Evolutionary conservation across 2,329 filamentous ascomycete species (phyloP), one percentile per base, ranked within the genome.

Genomic region (Calonectria henricotiae): DNA sequence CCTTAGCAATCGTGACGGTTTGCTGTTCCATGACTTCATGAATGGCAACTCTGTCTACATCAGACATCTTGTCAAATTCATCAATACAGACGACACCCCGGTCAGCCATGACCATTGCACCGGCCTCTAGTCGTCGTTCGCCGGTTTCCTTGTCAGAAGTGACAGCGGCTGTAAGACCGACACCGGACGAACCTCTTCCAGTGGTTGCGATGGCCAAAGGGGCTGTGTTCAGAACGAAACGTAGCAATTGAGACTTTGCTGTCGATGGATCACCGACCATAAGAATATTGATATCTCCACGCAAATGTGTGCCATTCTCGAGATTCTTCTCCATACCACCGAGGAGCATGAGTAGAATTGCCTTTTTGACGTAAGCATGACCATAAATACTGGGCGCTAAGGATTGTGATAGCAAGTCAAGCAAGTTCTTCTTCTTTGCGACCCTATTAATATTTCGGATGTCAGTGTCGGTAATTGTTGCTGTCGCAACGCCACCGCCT

Each of bases 1-100:
- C 96, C 85, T 99, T 99, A 63, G 96, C 96, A 79, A 99, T 99
- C 15, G 96, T 99, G 71, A 99, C 96, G 0, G 96, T 99, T 84
- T 99, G 96, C 85, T 99, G 96, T 84, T 99, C 96, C 96, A 99
- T 99, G 75, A 99, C 96, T 93, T 99, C 96, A 89, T 99, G 96
- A 77, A 99, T 99, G 55, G 96, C 96, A 4, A 99, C 96, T 80
- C 96, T 91, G 83, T 99, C 96, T 68, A 98, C 92, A 80, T 99
- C 96, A 68, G 95, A 98, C 96, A 99, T 99, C 83, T 99, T 99
- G 86, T 99, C 96, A 76, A 99, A 99, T 80, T 99, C 96, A 81
- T 99, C 96, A 75, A 99, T 99, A 85, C 96, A 99, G 39, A 99
- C 96, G 12, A 99, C 96, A 76, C 96, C 96, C 73, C 96, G 93